These are phyloP conservation scores for Dittrichia graveolens DNA, from an alignment of 129 eudicot genomes.

Conservation along the genomic window DNA sequence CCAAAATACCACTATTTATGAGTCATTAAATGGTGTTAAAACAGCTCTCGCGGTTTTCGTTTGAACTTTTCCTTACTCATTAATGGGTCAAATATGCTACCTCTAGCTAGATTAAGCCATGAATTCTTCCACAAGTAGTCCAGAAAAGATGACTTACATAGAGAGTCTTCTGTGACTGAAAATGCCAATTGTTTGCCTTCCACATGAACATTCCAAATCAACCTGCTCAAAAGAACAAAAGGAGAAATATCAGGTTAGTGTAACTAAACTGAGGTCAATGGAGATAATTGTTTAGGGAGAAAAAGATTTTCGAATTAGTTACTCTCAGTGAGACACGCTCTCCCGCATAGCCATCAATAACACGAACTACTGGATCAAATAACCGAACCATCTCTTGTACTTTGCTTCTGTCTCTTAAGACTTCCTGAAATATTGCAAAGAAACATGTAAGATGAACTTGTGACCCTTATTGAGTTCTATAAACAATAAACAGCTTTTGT, in stretches of 20 bases:
- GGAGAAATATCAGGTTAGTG: neutral
- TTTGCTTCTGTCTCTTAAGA: slow-evolving; percentile 74
- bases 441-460: slow-evolving; percentile 16
- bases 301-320: slow-evolving; percentile 8
- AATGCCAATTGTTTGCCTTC: slow-evolving; percentile 68
- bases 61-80: neutral
- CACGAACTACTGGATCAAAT: slow-evolving; percentile 89
- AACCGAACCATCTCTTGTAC: slow-evolving; percentile 75
- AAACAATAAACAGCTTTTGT: neutral
- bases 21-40: too few species aligned
- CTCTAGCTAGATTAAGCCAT: neutral
- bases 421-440: slow-evolving; percentile 55
- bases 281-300: neutral
- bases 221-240: slow-evolving; percentile 53
- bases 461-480: neutral
- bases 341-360: slow-evolving; percentile 75
- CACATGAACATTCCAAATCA: slow-evolving; percentile 87
- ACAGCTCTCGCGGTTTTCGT: too few species aligned
- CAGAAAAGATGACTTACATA: slow-evolving; percentile 49
- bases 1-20: too few species aligned
- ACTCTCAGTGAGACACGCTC: slow-evolving; percentile 93
- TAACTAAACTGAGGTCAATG: slow-evolving; percentile 1
- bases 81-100: neutral
- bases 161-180: slow-evolving; percentile 81
- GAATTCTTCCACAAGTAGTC: neutral